Evolutionary conservation across 2,329 filamentous ascomycete species (phyloP), one percentile per base, ranked within the genome.

Genomic region (Fusarium subtropicale): DNA sequence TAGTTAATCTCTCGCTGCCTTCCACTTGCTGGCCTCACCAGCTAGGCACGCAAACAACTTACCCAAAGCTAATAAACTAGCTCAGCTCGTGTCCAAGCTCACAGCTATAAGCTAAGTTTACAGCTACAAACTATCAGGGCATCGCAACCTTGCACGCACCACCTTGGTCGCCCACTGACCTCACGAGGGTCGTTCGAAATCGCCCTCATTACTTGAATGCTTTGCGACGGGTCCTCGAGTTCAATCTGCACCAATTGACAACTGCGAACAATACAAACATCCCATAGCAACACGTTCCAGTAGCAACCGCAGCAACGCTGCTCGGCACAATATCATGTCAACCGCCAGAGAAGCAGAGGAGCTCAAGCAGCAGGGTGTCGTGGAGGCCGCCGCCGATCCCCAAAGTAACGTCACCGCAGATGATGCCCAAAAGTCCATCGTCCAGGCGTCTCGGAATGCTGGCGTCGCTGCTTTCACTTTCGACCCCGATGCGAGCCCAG

Each of bases 401-500:
- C 81, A 92, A 72, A 91, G 86, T 77, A 82, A 80, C 45, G 86
- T 94, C 69, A 87, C 88, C 39, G 84, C 92, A 47, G 87, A 91
- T 41, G 89, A 90, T 68, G 92, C 92, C 33, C 87, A 97, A 81
- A 85, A 87, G 71, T 87, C 88, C 74, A 86, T 97, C 50, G 85
- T 97, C 28, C 84, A 92, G 56, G 90, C 97, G 79, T 93, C 92
- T 71, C 88, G 86, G 75, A 91, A 91, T 74, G 92, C 91, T 15
- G 96, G 96, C 42, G 88, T 91, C 26, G 83, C 90, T 31, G 94
- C 93, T 68, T 96, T 92, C 78, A 88, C 90, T 66, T 99, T 98
- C 81, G 87, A 99, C 77, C 93, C 96, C 1, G 82, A 97, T 83
- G 94, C 94, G 42, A 90, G 86, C 44, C 86, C 91, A 1, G 92